Percentiles rank a stretch among this genome's conserved stretches.
Evolutionary conservation across 108 stramenopile species (phyloP).

Genomic region (Nannochloropsis gaditana): DNA sequence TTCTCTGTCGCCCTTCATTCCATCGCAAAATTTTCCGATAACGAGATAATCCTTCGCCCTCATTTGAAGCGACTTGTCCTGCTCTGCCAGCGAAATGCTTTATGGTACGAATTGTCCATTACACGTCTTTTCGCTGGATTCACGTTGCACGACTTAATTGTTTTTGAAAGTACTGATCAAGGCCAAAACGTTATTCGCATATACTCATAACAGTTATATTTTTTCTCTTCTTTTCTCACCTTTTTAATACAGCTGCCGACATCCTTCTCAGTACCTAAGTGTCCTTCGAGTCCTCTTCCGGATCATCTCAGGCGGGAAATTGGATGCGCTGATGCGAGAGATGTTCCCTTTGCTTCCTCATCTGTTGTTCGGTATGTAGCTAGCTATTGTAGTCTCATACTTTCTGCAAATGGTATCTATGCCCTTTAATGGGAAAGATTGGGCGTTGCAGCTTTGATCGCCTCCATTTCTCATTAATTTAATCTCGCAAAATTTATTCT

Average conservation of each 20-base stretch:
- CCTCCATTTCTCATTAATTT: background rate
- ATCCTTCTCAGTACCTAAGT: slow-evolving; percentile 63
- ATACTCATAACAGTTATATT: background rate
- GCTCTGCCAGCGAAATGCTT: slow-evolving; percentile 53
- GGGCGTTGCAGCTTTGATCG: too few species aligned
- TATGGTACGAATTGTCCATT: background rate
- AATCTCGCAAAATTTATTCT: background rate
- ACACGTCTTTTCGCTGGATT: too few species aligned
- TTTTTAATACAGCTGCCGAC: slow-evolving; percentile 27
- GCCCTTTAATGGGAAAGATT: too few species aligned
- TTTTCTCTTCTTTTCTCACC: background rate
- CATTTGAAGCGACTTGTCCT: slow-evolving; percentile 68
- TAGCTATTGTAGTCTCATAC: too few species aligned
- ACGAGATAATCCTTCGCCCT: slow-evolving; percentile 74
- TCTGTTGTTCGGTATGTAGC: background rate
- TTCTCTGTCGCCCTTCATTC: slow-evolving; percentile 71
- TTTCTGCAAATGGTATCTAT: too few species aligned
- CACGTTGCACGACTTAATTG: too few species aligned
- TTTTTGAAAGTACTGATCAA: too few species aligned
- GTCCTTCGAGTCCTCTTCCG: slow-evolving; percentile 71
- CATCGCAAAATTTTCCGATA: slow-evolving; percentile 69
- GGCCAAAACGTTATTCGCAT: too few species aligned
- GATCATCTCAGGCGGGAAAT: slow-evolving; percentile 80
- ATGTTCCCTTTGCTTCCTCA: slow-evolving; percentile 8
- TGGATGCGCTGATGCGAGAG: slow-evolving; percentile 59